Base-by-base conservation (phyloP, 345 rosid genomes). In the Anacardium occidentale region DNA sequence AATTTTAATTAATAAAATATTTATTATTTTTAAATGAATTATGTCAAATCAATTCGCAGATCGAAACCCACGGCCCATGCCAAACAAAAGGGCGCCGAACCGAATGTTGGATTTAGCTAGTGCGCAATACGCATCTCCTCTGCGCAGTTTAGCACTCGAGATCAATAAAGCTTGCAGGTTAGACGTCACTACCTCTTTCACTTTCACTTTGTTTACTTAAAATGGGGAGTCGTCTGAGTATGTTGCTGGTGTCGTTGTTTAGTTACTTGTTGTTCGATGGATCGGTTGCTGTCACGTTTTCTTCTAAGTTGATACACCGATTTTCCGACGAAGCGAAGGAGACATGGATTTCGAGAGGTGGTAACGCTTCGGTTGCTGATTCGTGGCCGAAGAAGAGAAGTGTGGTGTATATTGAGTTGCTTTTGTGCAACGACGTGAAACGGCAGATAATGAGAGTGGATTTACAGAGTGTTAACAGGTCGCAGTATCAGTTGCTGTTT, bases 271-370 rank as follows among this genome's bases (percentile, higher is more conserved):
- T 47, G 25, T 45, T 54, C 11, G 50, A 44, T 7, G 69, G 68
- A 4, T 57, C 77, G 59, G 69, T 10, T 26, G 75, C 63, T 12
- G 40, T 34, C 34, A 65, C 81, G 56, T 78, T 78, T 62, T 78
- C 81, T 34, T 64, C 78, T 14, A 74, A 45, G 75, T 60, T 78
- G 53, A 68, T 78, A 13, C 78, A 78, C 29, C 57, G 78, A 21
- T 74, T 64, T 70, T 74, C 81, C 32, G 73, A 78, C 2, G 81
- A 78, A 54, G 81, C 75, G 3, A 74, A 66, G 56, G 63, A 52
- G 65, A 51, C 72, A 2, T 60, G 68, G 69, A 21, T 55, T 52
- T 66, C 61, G 32, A 32, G 72, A 51, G 56, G 53, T 18, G 55
- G 68, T 7, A 47, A 70, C 26, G 65, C 5, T 4, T 51, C 51